Percentiles rank a stretch among this genome's conserved stretches.
These are phyloP conservation scores for Tuber indicum DNA, from an alignment of 495 filamentous ascomycete genomes.

Conservation along the genomic window DNA sequence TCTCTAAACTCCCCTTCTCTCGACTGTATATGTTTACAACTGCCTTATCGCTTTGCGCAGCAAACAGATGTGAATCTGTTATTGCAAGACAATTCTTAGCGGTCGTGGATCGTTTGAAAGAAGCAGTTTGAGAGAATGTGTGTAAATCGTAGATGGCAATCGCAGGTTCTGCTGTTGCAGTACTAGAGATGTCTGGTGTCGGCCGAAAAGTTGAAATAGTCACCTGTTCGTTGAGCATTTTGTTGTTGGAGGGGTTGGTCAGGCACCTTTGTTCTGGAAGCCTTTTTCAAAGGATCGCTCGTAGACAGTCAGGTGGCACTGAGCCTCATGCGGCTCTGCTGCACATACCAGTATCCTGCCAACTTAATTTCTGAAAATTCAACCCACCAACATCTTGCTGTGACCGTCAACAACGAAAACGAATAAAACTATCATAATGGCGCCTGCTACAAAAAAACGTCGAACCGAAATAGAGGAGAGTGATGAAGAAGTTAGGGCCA, in stretches of 20 bases:
- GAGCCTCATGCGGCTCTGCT: slow-evolving; percentile 20
- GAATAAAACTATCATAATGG: slow-evolving; percentile 48
- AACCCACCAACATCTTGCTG: neutral
- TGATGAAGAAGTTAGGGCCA: neutral
- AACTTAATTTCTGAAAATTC: neutral
- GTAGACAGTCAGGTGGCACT: slow-evolving; percentile 3
- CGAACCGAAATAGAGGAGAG: slow-evolving; percentile 10
- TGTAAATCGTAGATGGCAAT: slow-evolving; percentile 63
- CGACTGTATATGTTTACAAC: slow-evolving; percentile 86
- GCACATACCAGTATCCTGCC: neutral
- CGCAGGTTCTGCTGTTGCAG: slow-evolving; percentile 21
- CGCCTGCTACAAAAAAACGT: slow-evolving; percentile 46
- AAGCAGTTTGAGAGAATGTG: slow-evolving; percentile 66
- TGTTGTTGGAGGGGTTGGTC: slow-evolving; percentile 11
- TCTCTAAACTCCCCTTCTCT: slow-evolving; percentile 76
- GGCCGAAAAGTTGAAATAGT: slow-evolving; percentile 29
- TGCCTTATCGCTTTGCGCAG: slow-evolving; percentile 83
- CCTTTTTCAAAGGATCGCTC: neutral
- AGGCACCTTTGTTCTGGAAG: neutral
- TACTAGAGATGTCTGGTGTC: slow-evolving; percentile 19
- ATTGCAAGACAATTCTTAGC: slow-evolving; percentile 70
- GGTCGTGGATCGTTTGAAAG: slow-evolving; percentile 90
- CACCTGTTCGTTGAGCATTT: slow-evolving; percentile 40
- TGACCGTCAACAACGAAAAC: slow-evolving; percentile 16
- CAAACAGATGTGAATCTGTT: slow-evolving; percentile 77